Evolutionary conservation across 768 basidiomycete species (phyloP).

Genomic region (Serendipita sp.): DNA sequence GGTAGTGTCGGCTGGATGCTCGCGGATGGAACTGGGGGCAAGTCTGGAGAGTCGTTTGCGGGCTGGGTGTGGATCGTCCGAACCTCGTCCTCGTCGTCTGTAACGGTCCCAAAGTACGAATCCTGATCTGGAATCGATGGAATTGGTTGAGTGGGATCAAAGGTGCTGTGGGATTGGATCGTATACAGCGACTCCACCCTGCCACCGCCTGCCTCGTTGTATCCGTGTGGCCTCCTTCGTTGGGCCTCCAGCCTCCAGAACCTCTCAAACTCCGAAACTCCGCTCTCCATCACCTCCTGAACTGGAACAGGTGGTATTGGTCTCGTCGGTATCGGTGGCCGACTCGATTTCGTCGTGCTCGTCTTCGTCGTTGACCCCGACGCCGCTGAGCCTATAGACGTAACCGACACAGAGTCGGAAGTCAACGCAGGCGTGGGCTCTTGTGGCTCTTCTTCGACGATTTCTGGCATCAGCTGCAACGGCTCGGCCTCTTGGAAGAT

Average conservation of each 20-base stretch:
- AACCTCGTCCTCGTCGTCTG: slow-evolving; percentile 1
- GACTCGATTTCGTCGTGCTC: neutral
- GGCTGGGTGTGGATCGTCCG: neutral
- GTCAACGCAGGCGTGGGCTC: neutral
- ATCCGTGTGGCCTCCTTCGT: neutral
- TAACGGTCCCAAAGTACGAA: neutral
- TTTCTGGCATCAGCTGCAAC: neutral
- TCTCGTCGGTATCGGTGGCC: neutral
- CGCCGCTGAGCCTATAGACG: neutral
- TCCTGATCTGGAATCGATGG: slow-evolving; percentile 5
- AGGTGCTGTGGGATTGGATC: neutral
- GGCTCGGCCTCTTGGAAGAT: neutral
- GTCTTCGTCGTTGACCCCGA: neutral
- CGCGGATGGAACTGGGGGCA: neutral
- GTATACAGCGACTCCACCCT: neutral
- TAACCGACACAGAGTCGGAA: neutral
- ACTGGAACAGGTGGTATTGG: neutral
- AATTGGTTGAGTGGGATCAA: neutral
- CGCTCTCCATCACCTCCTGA: neutral
- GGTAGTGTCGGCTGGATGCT: neutral
- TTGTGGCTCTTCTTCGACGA: neutral
- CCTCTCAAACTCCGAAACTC: neutral
- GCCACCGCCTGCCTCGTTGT: neutral
- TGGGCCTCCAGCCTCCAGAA: neutral
- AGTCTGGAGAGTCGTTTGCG: neutral